Evolutionary conservation across 116 monocot species (phyloP).

Genomic region (Zostera marina): DNA sequence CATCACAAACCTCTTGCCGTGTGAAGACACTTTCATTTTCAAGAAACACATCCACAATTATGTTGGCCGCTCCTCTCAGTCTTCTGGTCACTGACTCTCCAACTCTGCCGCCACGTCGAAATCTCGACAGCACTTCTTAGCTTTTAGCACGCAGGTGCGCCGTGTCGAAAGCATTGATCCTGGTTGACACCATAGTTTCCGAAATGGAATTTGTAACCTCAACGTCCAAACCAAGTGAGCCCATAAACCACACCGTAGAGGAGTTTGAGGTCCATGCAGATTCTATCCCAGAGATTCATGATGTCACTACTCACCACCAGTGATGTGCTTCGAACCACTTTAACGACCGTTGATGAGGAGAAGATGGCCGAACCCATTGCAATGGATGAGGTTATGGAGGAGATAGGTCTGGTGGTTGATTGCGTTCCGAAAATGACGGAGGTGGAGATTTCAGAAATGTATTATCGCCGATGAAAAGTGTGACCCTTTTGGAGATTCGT

Average conservation of each 20-base stretch:
- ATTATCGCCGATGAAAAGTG: too few species aligned
- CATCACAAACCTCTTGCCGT: constrained; percentile 80
- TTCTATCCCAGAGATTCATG: constrained; percentile 89
- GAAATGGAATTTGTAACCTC: constrained; percentile 62
- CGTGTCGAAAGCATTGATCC: constrained; percentile 19
- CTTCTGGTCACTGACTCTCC: constrained; percentile 66
- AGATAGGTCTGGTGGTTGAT: constrained; percentile 34
- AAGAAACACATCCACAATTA: constrained; percentile 41
- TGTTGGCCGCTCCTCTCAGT: constrained; percentile 41
- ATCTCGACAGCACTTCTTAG: constrained; percentile 29
- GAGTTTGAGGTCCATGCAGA: constrained; percentile 71
- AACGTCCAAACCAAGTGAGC: constrained; percentile 62
- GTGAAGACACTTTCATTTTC: constrained; percentile 39
- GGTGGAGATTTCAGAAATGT: too few species aligned
- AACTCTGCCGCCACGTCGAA: constrained; percentile 40
- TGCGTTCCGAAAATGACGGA: too few species aligned
- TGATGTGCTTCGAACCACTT: constrained; percentile 43
- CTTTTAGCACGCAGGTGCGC: too few species aligned
- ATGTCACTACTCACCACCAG: constrained; percentile 37
- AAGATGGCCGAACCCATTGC: constrained; percentile 92
- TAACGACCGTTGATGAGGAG: constrained; percentile 50
- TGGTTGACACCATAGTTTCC: constrained; percentile 57
- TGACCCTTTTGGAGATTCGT: too few species aligned
- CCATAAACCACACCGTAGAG: constrained; percentile 50
- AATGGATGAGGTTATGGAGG: constrained; percentile 87